Conservation (phyloP, 768 basidiomycete genomes). For the Fomitopsis pulvina region DNA sequence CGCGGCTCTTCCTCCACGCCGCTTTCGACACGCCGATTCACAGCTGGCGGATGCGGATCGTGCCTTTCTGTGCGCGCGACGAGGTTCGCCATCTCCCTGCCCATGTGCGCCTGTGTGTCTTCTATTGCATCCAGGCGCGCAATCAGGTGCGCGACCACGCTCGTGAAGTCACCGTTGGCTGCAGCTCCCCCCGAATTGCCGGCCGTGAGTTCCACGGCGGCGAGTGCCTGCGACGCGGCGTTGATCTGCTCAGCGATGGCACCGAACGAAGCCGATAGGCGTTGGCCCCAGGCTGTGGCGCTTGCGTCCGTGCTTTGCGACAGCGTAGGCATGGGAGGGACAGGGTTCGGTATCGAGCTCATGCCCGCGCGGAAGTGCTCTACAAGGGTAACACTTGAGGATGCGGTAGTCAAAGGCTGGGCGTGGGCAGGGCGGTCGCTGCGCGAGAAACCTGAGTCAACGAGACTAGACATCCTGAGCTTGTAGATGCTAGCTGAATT, state of each 20-base stretch:
- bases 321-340: not conserved
- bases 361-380: not conserved
- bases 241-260: conserved; percentile 35
- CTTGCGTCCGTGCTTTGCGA: not conserved
- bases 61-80: conserved; percentile 14
- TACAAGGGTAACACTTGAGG: conserved; percentile 3
- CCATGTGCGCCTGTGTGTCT: conserved; percentile 26
- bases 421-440: not conserved
- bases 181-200: not conserved
- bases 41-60: conserved; percentile 1
- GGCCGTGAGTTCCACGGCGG: conserved; percentile 17
- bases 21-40: not conserved
- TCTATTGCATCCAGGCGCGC: conserved; percentile 27
- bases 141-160: conserved; percentile 15
- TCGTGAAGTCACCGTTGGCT: not conserved
- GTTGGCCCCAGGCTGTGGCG: conserved; percentile 22
- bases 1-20: conserved; percentile 7
- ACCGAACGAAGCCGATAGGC: conserved; percentile 31
- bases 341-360: not conserved
- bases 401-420: not conserved
- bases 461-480: not conserved
- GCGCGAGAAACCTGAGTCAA: not conserved
- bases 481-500: not conserved
- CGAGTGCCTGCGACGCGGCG: conserved; percentile 33
- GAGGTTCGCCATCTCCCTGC: conserved; percentile 25